Base-by-base conservation (phyloP, 164 flowering plant species). In the Paratinospora sagittata region DNA sequence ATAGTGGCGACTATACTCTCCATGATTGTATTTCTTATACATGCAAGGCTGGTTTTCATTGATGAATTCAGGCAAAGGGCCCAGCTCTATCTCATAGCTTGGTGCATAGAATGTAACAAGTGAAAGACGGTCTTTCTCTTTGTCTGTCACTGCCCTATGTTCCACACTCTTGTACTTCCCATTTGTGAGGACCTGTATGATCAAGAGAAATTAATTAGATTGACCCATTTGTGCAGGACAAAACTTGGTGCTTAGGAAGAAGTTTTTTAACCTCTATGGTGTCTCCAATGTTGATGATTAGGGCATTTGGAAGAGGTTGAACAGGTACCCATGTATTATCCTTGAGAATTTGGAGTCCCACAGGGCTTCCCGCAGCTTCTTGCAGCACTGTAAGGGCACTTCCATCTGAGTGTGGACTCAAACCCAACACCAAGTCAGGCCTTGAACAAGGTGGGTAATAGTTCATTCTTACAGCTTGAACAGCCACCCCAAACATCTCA, bases 331-430 rank as follows among this genome's bases (percentile, higher is more conserved):
- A 94, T 7, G 37, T 77, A 72, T 80, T 75, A 72, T 88, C 83
- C 73, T 88, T 92, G 4, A 90, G 87, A 75, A 94, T 85, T 74
- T 94, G 97, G 12, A 94, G 93, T 66, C 98, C 97, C 3, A 81
- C 88, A 6, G 90, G 75, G 76, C 80, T 82, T 7, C 84, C 84
- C 52, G 74, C 79, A 30, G 86, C 85, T 71, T 94, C 94, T 65
- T 92, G 97, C 81, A 92, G 70, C 43, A 94, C 90, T 34, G 98
- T 94, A 0, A 90, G 83, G 12, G 93, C 98, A 79, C 97, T 92
- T 41, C 97, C 98, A 82, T 94, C 98, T 0, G 97, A 94, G 78
- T 92, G 97, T 16, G 97, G 92, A 70, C 97, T 92, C 23, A 94
- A 77, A 8, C 98, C 96, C 77, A 94, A 73, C 8, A 92, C 96